Percentiles rank a stretch among this genome's conserved stretches.
Conservation (phyloP, 2,329 filamentous ascomycete genomes). For the Stagonosporopsis chrysanthemi region DNA sequence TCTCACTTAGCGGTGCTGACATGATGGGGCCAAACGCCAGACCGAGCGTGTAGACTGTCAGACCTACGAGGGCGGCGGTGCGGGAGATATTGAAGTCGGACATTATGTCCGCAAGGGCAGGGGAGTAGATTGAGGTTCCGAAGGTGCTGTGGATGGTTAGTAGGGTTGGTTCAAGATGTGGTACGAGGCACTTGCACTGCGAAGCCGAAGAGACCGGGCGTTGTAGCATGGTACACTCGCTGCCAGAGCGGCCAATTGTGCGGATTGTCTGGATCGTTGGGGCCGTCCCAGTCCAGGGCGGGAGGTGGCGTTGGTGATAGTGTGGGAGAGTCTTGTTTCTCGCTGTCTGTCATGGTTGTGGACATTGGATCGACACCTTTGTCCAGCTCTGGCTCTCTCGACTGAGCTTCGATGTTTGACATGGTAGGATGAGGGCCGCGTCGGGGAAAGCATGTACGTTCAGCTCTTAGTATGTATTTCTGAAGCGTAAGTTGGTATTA, state of each 20-base stretch:
- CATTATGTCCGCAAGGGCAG: constrained; percentile 58
- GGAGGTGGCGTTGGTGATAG: not conserved
- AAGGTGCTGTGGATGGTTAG: constrained; percentile 54
- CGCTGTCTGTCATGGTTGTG: constrained; percentile 6
- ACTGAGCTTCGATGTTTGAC: not conserved
- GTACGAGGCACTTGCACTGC: constrained; percentile 40
- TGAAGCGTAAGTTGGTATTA: not conserved
- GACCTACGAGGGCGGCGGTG: constrained; percentile 65
- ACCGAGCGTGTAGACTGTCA: constrained; percentile 68
- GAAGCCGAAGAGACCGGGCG: constrained; percentile 48
- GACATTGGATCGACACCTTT: not conserved
- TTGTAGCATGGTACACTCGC: constrained; percentile 43
- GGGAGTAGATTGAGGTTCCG: constrained; percentile 63
- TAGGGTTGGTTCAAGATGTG: not conserved
- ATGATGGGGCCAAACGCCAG: constrained; percentile 67
- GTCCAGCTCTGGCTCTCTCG: not conserved
- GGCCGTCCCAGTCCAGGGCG: constrained; percentile 42
- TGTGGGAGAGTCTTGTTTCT: not conserved
- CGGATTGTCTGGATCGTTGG: constrained; percentile 49
- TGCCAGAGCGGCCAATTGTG: constrained; percentile 48
- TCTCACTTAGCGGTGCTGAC: constrained; percentile 67
- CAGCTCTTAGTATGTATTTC: not conserved
- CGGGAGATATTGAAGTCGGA: constrained; percentile 62
- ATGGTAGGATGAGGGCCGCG: not conserved
- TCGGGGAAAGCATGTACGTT: not conserved